Conservation (phyloP, 208 protist species). For the Herpetomonas samuelpessoai region DNA sequence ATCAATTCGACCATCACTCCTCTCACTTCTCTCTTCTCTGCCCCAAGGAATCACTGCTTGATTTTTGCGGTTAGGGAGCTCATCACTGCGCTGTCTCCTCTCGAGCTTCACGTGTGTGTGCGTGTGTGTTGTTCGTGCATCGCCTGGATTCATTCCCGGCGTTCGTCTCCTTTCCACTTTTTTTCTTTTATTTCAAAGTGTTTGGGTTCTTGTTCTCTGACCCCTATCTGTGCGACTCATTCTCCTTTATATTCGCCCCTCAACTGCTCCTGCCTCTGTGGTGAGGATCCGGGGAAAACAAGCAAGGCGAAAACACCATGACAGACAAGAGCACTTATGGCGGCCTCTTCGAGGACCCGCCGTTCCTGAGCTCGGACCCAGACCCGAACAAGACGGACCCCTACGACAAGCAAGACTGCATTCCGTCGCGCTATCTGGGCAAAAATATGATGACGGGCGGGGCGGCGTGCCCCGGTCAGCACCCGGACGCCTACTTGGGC, state of each 20-base stretch:
- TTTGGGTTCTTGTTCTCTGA: conserved; percentile 5
- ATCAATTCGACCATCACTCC: too few relatives aligned
- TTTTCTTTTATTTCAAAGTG: conserved; percentile 6
- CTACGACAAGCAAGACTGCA: conserved; percentile 77
- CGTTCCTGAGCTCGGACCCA: conserved; percentile 60
- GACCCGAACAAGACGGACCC: conserved; percentile 76
- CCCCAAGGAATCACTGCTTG: too few relatives aligned
- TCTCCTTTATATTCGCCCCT: too few relatives aligned
- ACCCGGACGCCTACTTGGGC: conserved; percentile 63
- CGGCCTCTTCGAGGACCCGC: conserved; percentile 82
- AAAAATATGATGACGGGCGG: conserved; percentile 61
- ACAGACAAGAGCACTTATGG: conserved; percentile 80
- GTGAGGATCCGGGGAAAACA: background rate
- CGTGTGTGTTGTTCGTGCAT: background rate
- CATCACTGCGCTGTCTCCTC: too few relatives aligned
- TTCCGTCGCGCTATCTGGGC: conserved; percentile 79
- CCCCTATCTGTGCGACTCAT: conserved; percentile 6
- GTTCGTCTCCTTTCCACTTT: conserved; percentile 8
- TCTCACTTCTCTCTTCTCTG: too few relatives aligned
- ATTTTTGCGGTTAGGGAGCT: too few relatives aligned
- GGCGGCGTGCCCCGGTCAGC: conserved; percentile 26
- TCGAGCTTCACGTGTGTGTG: too few relatives aligned
- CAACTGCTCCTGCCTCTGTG: too few relatives aligned
- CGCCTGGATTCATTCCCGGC: background rate
- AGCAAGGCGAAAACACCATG: conserved; percentile 22